A percentile compares a stretch with the other conserved stretches of the same genome.
phyloP scores from a whole-genome alignment of 768 basidiomycete species.

The Obba rivulosa region DNA sequence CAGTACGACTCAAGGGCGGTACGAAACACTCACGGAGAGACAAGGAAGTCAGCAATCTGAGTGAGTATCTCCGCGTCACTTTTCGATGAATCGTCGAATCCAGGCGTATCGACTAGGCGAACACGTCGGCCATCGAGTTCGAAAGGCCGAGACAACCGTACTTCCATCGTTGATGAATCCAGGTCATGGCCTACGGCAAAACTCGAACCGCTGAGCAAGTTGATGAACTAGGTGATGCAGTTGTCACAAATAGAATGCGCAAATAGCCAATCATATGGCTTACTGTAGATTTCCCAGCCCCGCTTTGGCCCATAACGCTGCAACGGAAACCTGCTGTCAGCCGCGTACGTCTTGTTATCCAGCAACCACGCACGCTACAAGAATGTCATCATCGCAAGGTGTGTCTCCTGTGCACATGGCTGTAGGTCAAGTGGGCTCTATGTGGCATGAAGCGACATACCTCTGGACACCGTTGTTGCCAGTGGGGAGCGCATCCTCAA shows the following conservation, averaged over 20 bases:
- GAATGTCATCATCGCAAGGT: too few species aligned
- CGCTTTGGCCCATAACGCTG: conserved; percentile 11
- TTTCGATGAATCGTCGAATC: conserved; percentile 13
- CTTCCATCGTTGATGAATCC: conserved; percentile 3
- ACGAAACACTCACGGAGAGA: conserved; percentile 8
- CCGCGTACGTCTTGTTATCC: too few species aligned
- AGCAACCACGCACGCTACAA: too few species aligned
- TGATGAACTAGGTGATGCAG: conserved; percentile 13
- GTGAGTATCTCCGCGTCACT: conserved; percentile 15
- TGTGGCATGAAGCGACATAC: too few species aligned
- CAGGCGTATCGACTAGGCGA: conserved; percentile 12
- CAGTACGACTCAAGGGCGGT: not conserved
- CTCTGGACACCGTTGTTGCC: too few species aligned
- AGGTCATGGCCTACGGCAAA: conserved; percentile 2
- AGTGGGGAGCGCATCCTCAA: too few species aligned
- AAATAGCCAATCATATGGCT: not conserved
- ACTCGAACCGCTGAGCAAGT: conserved; percentile 10
- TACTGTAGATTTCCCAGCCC: conserved; percentile 7
- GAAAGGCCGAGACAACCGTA: conserved; percentile 1
- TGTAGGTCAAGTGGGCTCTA: too few species aligned
- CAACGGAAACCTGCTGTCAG: too few species aligned
- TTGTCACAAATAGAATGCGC: not conserved
- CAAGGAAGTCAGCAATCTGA: conserved; percentile 11
- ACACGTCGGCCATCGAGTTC: not conserved
- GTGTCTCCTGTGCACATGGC: too few species aligned